Conservation (phyloP, 306 rosid species). For the Luffa aegyptiaca region DNA sequence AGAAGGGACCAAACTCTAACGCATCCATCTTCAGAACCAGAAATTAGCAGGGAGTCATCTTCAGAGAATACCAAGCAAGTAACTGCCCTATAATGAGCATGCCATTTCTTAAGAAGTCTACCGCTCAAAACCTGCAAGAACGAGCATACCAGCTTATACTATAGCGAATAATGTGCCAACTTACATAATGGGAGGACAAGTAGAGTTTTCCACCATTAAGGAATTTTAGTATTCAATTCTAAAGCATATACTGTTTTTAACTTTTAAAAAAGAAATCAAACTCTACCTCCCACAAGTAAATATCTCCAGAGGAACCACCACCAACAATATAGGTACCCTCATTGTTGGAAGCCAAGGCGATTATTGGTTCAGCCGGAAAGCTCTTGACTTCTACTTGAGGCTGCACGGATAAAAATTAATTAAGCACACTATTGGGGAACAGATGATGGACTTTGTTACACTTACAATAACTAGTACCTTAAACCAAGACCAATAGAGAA, state of each 20-base stretch:
- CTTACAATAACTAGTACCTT: slow-evolving; percentile 28
- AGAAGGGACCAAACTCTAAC: slow-evolving; percentile 74
- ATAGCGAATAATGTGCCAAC: slow-evolving; percentile 47
- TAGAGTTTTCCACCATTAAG: not conserved
- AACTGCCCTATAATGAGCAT: slow-evolving; percentile 61
- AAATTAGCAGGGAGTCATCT: slow-evolving; percentile 56
- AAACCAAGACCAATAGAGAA: slow-evolving; percentile 70
- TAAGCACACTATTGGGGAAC: not conserved
- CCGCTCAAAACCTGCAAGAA: slow-evolving; percentile 53
- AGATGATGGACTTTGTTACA: not conserved
- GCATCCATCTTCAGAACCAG: slow-evolving; percentile 69
- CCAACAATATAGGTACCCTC: slow-evolving; percentile 64
- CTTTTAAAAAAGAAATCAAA: not conserved
- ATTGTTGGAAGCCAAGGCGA: slow-evolving; percentile 60
- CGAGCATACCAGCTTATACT: slow-evolving; percentile 12
- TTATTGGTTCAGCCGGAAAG: slow-evolving; percentile 59
- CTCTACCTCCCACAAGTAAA: slow-evolving; percentile 77
- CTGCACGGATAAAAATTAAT: slow-evolving; percentile 17
- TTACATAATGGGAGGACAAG: not conserved
- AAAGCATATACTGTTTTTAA: not conserved
- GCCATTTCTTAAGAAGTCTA: slow-evolving; percentile 71
- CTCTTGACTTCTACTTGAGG: slow-evolving; percentile 67
- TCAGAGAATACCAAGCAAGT: slow-evolving; percentile 71
- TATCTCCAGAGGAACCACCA: slow-evolving; percentile 60
- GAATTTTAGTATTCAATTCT: not conserved